Evolutionary conservation across 139 green algal species (phyloP).

Genomic region (Chlamydomonas eustigma): DNA sequence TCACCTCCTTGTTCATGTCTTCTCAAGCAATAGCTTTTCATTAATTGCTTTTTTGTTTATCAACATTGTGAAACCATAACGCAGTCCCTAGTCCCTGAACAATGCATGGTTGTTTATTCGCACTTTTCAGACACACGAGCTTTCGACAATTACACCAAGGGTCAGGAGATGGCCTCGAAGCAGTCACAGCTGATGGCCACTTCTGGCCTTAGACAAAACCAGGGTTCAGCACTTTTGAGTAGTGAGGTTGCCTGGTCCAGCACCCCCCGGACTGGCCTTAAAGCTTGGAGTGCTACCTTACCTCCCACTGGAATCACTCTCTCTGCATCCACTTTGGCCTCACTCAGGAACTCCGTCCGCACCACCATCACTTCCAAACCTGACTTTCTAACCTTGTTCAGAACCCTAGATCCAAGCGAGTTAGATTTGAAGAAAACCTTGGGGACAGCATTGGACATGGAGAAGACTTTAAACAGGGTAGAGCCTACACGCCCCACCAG

Average conservation of each 20-base stretch:
- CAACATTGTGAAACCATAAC: too few relatives aligned
- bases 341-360: not conserved
- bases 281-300: not conserved
- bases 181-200: too few relatives aligned
- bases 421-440: not conserved
- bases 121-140: too few relatives aligned
- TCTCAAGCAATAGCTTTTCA: too few relatives aligned
- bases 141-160: too few relatives aligned
- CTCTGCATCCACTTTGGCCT: not conserved
- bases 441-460: not conserved
- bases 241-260: not conserved
- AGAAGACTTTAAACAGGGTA: not conserved
- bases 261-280: not conserved
- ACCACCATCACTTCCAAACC: not conserved
- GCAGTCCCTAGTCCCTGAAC: too few relatives aligned
- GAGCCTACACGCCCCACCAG: not conserved
- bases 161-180: too few relatives aligned
- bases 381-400: not conserved
- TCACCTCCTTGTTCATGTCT: too few relatives aligned
- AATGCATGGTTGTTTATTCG: too few relatives aligned
- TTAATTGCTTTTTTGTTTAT: too few relatives aligned
- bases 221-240: too few relatives aligned
- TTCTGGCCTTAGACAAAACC: too few relatives aligned
- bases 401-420: not conserved
- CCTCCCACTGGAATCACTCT: not conserved